Base-by-base conservation (phyloP, 75 land plant genomes). In the Picea sitchensis region DNA sequence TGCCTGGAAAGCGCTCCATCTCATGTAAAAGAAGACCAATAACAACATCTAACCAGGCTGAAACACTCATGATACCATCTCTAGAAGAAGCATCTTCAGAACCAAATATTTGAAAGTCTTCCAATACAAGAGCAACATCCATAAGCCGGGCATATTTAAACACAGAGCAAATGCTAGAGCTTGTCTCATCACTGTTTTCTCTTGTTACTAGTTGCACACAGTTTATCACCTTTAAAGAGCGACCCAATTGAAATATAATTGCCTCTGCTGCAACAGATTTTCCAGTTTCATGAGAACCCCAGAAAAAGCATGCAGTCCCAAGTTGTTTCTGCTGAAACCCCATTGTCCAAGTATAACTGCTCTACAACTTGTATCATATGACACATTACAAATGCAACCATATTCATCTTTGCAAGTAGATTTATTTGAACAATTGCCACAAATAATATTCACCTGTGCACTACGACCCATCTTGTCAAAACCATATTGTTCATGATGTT, bases 271-370 rank as follows among this genome's bases (percentile, higher is more conserved):
- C 83, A 82, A 72, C 81, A 59, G 83, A 78, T 58, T 78, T 82
- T 14, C 83, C 83, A 63, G 83, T 82, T 67, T 81, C 83, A 65
- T 82, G 83, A 32, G 81, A 31, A 23, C 83, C 83, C 72, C 71
- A 82, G 32, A 82, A 82, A 36, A 82, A 78, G 8, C 83, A 82
- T 23, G 83, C 81, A 41, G 83, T 82, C 23, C 83, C 83, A 32
- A 82, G 72, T 32, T 82, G 83, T 56, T 82, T 81, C 30, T 82
- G 83, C 65, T 82, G 82, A 82, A 82, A 60, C 83, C 83, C 83
- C 83, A 82, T 67, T 82, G 83, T 5, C 83, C 83, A 41, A 77
- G 81, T 9, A 82, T 58, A 23, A 82, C 80, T 17, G 83, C 80
- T 54, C 83, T 77, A 26, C 26, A 26, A 26, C 26, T 26, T 26